Conservation (phyloP, 495 filamentous ascomycete species). For the Aspergillus saccharolyticus region DNA sequence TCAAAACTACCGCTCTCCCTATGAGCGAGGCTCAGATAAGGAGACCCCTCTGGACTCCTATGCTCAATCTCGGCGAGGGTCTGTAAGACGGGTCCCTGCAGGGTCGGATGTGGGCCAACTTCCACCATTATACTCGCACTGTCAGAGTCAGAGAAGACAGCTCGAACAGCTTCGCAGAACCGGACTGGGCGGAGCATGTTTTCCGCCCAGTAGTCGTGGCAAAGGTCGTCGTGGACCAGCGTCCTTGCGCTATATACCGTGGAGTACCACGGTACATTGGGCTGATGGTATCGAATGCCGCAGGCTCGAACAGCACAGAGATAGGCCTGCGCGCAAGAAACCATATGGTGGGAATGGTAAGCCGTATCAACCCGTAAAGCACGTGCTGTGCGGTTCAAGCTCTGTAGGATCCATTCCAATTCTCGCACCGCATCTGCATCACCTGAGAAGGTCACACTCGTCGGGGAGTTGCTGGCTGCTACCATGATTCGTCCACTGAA, state of each 20-base stretch:
- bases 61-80: slow-evolving; percentile 22
- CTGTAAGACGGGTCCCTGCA: slow-evolving; percentile 37
- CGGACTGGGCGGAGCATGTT: slow-evolving; percentile 14
- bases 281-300: slow-evolving; percentile 7
- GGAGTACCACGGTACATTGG: slow-evolving; percentile 20
- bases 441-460: slow-evolving; percentile 36
- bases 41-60: slow-evolving; percentile 11
- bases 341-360: slow-evolving; percentile 61
- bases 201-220: slow-evolving; percentile 1
- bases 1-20: slow-evolving; percentile 29
- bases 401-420: slow-evolving; percentile 36
- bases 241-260: slow-evolving; percentile 17
- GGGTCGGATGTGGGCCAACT: slow-evolving; percentile 46
- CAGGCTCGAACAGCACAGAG: slow-evolving; percentile 17
- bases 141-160: slow-evolving; percentile 23
- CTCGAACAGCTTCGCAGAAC: slow-evolving; percentile 34
- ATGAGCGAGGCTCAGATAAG: slow-evolving; percentile 27
- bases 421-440: slow-evolving; percentile 43
- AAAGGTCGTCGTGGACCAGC: background rate
- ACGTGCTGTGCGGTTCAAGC: slow-evolving; percentile 35
- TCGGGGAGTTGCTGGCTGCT: slow-evolving; percentile 31
- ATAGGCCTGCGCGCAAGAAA: slow-evolving; percentile 37
- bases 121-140: slow-evolving; percentile 37
- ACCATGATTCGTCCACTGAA: slow-evolving; percentile 29
- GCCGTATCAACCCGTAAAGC: slow-evolving; percentile 41